These are phyloP conservation scores for Balakata baccata DNA, from an alignment of 345 rosid species.

Conservation along the genomic window DNA sequence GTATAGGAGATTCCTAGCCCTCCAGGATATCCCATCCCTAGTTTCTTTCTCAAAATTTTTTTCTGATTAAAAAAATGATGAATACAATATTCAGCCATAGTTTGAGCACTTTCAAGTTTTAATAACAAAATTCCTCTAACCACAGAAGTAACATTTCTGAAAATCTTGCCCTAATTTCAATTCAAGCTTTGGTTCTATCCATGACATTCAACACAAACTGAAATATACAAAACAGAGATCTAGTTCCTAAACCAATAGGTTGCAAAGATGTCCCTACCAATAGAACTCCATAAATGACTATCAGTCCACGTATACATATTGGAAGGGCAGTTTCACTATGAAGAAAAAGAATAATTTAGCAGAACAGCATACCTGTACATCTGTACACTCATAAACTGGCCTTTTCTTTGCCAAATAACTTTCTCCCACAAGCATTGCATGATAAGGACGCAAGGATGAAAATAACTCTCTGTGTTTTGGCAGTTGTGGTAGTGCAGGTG, in stretches of 20 bases:
- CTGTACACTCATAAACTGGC: conserved; percentile 80
- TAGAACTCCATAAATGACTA: background rate
- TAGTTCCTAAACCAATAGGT: background rate
- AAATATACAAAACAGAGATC: background rate
- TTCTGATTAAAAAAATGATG: too few species aligned
- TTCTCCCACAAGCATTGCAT: conserved; percentile 88
- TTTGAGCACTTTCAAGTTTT: too few species aligned
- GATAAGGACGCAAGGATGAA: conserved; percentile 63
- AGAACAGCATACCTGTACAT: conserved; percentile 61
- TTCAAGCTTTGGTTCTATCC: too few species aligned
- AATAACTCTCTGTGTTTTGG: conserved; percentile 73
- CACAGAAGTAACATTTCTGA: background rate
- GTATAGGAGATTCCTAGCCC: background rate
- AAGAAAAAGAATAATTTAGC: conserved; percentile 10
- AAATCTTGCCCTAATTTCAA: background rate
- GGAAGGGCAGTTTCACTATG: background rate
- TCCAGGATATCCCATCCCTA: background rate
- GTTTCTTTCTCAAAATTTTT: too few species aligned
- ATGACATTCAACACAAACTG: background rate
- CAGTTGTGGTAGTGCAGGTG: conserved; percentile 71
- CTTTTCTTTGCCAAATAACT: conserved; percentile 83
- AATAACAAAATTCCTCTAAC: background rate
- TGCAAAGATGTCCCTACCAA: background rate
- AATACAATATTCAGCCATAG: too few species aligned
- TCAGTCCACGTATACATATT: background rate